Base-by-base conservation (phyloP, 371 early-diverging fungal genomes). In the Amoeboaphelidium protococcarum region DNA sequence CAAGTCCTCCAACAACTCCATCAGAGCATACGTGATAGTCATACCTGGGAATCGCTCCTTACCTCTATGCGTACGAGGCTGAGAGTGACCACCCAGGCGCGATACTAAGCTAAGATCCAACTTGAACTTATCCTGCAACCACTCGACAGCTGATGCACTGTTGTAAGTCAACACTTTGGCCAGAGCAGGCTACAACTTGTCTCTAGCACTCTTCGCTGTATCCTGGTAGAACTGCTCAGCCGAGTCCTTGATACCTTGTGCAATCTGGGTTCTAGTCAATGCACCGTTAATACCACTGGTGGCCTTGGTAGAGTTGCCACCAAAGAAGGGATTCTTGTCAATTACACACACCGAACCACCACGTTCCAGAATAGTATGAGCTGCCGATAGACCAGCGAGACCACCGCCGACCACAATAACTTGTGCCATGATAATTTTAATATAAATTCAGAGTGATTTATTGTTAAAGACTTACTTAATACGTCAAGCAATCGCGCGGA, bases 1-100 rank as follows among this genome's bases (percentile, higher is more conserved):
- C 26, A 76, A 47, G 41, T 82, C 79, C 58, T 86, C 87, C 45
- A 82, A 60, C 19, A 61, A 70, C 61, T 82, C 82, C 83, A 86
- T 83, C 42, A 86, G 66, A 2, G 83, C 83, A 61, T 86, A 86
- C 26, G 87, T 86, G 59, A 86, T 86, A 52, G 87, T 86, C 87
- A 86, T 86, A 48, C 87, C 87, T 23, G 87, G 87, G 68, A 86
- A 82, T 61, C 76, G 73, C 57, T 86, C 87, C 54, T 76, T 82
- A 52, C 87, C 87, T 71, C 89, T 84, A 61, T 91, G 91, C 6
- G 91, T 90, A 60, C 91, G 79, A 22, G 85, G 83, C 50, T 25
- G 59, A 13, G 63, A 60, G 56, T 70, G 71, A 22, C 71, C 94
- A 58, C 94, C 94, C 37, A 87, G 69, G 51, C 86, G 85, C 23